Evolutionary conservation across 1,284 basidiomycete species (phyloP), one percentile per base, ranked within the genome.

Genomic region (Vanrija humicola): DNA sequence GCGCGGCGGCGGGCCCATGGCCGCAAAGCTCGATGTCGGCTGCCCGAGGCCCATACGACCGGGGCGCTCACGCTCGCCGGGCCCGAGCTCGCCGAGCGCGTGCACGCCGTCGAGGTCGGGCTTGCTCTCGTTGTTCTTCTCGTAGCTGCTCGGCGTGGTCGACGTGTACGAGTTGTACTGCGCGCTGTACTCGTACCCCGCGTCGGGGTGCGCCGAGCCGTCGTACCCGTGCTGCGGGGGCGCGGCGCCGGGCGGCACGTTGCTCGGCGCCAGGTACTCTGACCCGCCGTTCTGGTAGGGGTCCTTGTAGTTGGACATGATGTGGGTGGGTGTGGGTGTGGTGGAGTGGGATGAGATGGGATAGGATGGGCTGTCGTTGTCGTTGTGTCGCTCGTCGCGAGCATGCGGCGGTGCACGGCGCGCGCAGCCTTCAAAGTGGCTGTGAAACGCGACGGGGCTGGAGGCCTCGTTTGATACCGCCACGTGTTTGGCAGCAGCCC

Each of bases 1-100:
- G 50, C 73, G 64, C 23, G 75, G 75, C 4, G 75, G 75, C 1
- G 72, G 73, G 3, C 74, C 74, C 52, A 71, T 63, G 38, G 66
- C 67, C 10, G 70, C 68, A 54, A 67, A 70, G 21, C 65, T 67
- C 34, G 60, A 58, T 1, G 65, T 63, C 16, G 64, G 64, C 21
- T 62, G 55, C 10, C 62, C 48, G 29, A 68, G 43, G 3, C 68
- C 68, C 18, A 57, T 51, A 48, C 72, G 65, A 53, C 72, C 72
- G 5, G 66, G 63, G 29, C 59, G 61, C 21, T 54, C 60, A 55
- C 72, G 62, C 55, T 66, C 59, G 1, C 48, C 49, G 1, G 52
- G 52, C 3, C 46, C 59, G 18, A 57, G 49, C 28, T 54, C 43
- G 10, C 52, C 56, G 14, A 58, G 52, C 6, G 28, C 40, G 48